phyloP scores from a whole-genome alignment of 2,329 filamentous ascomycete genomes.

The Setomelanomma holmii region DNA sequence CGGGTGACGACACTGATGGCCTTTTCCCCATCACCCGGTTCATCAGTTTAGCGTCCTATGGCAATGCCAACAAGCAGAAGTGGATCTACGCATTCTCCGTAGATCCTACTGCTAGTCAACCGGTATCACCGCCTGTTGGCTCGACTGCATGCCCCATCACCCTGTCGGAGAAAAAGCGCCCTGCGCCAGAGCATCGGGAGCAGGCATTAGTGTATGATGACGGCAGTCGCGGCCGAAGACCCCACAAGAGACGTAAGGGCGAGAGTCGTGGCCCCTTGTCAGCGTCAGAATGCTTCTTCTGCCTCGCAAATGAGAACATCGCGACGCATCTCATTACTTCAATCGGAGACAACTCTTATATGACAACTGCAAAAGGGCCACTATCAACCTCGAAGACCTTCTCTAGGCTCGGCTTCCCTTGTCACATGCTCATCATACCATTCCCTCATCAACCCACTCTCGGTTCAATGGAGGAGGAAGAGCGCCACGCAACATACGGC shows the following conservation, averaged over 20 bases:
- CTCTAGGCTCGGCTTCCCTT: slow-evolving; percentile 75
- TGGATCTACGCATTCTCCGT: slow-evolving; percentile 75
- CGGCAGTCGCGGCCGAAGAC: slow-evolving; percentile 43
- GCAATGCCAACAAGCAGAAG: slow-evolving; percentile 79
- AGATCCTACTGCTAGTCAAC: slow-evolving; percentile 66
- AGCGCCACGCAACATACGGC: slow-evolving; percentile 66
- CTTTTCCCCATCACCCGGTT: slow-evolving; percentile 78
- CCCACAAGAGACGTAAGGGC: slow-evolving; percentile 48
- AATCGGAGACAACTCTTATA: slow-evolving; percentile 84
- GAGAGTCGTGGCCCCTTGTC: slow-evolving; percentile 45
- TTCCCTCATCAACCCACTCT: slow-evolving; percentile 82
- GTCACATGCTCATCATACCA: slow-evolving; percentile 91
- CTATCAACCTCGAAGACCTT: slow-evolving; percentile 77
- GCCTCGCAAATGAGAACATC: slow-evolving; percentile 83
- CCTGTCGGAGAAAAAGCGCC: slow-evolving; percentile 65
- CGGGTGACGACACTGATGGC: slow-evolving; percentile 58
- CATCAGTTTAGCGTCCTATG: slow-evolving; percentile 83
- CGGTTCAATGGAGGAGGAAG: slow-evolving; percentile 66
- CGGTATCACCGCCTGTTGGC: slow-evolving; percentile 69
- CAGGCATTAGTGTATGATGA: slow-evolving; percentile 48
- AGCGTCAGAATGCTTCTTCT: slow-evolving; percentile 91
- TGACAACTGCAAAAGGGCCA: slow-evolving; percentile 92
- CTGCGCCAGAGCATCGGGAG: slow-evolving; percentile 46
- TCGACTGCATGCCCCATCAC: slow-evolving; percentile 79
- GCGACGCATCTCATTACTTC: slow-evolving; percentile 88